Evolutionary conservation across 306 rosid species (phyloP).

Genomic region (Castanea mollissima): DNA sequence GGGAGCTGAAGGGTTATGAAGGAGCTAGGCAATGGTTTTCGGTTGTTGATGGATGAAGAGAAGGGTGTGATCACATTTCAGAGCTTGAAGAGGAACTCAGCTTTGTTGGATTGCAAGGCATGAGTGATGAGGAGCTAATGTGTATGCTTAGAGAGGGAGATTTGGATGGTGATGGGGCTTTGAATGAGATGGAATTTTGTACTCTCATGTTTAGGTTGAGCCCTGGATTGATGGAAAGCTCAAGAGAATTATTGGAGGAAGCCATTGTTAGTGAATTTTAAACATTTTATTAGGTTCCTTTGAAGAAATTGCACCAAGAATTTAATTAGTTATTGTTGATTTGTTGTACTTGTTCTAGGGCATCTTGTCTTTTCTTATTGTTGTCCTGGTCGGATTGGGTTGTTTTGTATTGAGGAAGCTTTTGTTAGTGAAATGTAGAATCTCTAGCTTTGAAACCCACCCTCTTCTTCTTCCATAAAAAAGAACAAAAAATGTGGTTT

Average conservation of each 20-base stretch:
- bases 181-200: conserved; percentile 78
- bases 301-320: no score
- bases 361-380: not conserved
- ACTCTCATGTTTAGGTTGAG: conserved; percentile 84
- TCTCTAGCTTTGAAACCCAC: no score
- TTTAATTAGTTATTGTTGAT: no score
- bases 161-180: conserved; percentile 71
- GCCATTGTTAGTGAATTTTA: conserved; percentile 33
- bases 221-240: conserved; percentile 67
- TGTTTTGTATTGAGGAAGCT: not conserved
- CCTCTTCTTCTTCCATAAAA: not conserved
- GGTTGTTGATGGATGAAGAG: conserved; percentile 60
- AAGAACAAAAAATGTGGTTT: not conserved
- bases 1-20: conserved; percentile 71
- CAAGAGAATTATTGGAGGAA: conserved; percentile 53
- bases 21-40: conserved; percentile 70
- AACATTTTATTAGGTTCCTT: not conserved
- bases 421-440: not conserved
- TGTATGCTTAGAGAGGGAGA: conserved; percentile 85
- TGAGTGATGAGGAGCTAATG: conserved; percentile 66
- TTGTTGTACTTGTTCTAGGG: not conserved
- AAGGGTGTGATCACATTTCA: conserved; percentile 65
- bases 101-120: conserved; percentile 60
- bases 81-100: conserved; percentile 79
- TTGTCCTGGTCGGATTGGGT: not conserved